phyloP scores from a whole-genome alignment of 306 rosid genomes.

The Dalbergia cultrata region DNA sequence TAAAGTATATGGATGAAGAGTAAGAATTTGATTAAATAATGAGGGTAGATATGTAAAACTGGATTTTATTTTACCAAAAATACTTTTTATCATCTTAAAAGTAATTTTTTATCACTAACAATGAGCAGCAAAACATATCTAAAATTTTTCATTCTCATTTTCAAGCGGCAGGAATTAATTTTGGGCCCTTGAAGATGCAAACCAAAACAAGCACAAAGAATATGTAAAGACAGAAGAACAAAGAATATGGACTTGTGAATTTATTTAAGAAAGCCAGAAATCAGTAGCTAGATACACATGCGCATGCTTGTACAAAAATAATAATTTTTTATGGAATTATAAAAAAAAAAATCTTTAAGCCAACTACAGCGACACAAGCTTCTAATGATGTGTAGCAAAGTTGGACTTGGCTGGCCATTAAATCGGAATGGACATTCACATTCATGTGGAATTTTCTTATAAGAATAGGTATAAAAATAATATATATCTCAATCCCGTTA shows the following conservation, averaged over 20 bases:
- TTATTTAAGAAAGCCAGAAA: not conserved
- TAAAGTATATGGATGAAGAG: no score
- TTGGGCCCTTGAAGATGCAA: no score
- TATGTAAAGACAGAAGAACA: not conserved
- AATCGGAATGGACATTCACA: not conserved
- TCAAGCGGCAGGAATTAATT: no score
- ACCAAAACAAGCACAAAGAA: not conserved
- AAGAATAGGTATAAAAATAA: not conserved
- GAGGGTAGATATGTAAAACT: no score
- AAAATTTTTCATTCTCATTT: no score
- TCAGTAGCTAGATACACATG: not conserved
- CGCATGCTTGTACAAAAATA: not conserved
- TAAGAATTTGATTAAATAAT: no score
- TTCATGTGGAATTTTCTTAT: not conserved
- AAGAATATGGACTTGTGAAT: not conserved
- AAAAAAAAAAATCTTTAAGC: not conserved
- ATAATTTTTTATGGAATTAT: not conserved
- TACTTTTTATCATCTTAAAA: no score
- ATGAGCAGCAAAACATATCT: no score
- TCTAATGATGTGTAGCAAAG: conserved; percentile 14
- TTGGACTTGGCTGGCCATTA: conserved; percentile 39
- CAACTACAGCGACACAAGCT: not conserved
- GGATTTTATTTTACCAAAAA: no score
- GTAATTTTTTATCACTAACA: no score
- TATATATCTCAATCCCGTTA: not conserved